Evolutionary conservation across 2,329 filamentous ascomycete genomes (phyloP), one percentile per base, ranked within the genome.

Genomic region (Neopestalotiopsis clavispora): DNA sequence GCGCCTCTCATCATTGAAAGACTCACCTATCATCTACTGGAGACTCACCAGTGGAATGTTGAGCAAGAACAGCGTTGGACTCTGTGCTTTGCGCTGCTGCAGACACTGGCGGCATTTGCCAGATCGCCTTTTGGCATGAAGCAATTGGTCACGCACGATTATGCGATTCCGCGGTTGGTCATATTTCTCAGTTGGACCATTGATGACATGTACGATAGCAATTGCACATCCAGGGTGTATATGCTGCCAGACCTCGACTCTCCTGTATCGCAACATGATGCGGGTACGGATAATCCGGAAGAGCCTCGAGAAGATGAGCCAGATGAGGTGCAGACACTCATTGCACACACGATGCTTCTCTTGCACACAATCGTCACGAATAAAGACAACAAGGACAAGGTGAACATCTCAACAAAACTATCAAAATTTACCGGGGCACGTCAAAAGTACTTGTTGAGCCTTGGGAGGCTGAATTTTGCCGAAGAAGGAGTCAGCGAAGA

Each of bases 391-490:
- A 80, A 83, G 0, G 78, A 83, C 60, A 71, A 80, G 5, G 82
- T 82, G 23, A 88, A 95, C 72, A 88, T 97, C 71, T 87, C 90
- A 63, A 86, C 88, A 63, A 97, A 95, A 78, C 84, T 97, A 4
- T 85, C 87, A 0, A 87, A 87, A 9, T 88, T 93, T 0, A 86
- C 89, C 4, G 93, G 94, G 3, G 93, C 91, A 0, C 88, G 89
- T 65, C 94, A 97, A 75, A 94, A 94, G 66, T 95, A 97, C 75
- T 84, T 97, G 1, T 88, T 98, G 10, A 90, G 90, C 2, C 83
- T 99, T 59, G 94, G 94, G 0, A 84, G 95, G 57, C 82, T 98
- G n/a, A 94, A 93, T 0, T 98, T 97, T 78, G 91, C 90, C 5
- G 89, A 90, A 64, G 92, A 94, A 38, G 80, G 93, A 9, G 87